Conservation (phyloP, 768 basidiomycete species). For the Phylloporus sp. region DNA sequence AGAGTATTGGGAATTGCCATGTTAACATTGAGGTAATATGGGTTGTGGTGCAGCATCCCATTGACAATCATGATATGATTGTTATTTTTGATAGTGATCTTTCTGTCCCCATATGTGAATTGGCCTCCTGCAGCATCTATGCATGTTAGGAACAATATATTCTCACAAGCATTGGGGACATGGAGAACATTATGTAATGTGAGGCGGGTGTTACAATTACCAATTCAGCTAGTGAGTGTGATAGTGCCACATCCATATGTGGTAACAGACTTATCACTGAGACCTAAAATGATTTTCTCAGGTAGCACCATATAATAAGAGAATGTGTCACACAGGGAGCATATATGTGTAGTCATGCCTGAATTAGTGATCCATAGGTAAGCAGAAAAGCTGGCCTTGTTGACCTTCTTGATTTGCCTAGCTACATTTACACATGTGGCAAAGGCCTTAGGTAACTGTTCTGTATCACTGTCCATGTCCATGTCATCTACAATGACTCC, state of each 20-base stretch:
- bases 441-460: too few species aligned
- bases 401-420: neutral
- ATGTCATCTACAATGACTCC: too few species aligned
- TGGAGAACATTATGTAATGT: neutral
- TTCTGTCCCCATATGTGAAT: neutral
- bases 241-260: neutral
- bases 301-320: neutral
- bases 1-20: too few species aligned
- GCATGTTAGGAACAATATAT: neutral
- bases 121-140: neutral
- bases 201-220: neutral
- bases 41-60: neutral
- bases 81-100: neutral
- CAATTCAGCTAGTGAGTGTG: neutral
- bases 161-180: neutral
- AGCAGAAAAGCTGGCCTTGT: neutral
- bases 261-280: neutral
- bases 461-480: too few species aligned
- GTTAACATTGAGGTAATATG: neutral
- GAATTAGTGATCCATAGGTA: neutral
- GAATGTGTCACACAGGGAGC: neutral
- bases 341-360: neutral
- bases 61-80: neutral
- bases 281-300: neutral
- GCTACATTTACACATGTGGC: neutral